A percentile compares a stretch with the other conserved stretches of the same genome.
Evolutionary conservation across 176 grass and related monocot species (phyloP).

Genomic region (Raddia distichophylla): DNA sequence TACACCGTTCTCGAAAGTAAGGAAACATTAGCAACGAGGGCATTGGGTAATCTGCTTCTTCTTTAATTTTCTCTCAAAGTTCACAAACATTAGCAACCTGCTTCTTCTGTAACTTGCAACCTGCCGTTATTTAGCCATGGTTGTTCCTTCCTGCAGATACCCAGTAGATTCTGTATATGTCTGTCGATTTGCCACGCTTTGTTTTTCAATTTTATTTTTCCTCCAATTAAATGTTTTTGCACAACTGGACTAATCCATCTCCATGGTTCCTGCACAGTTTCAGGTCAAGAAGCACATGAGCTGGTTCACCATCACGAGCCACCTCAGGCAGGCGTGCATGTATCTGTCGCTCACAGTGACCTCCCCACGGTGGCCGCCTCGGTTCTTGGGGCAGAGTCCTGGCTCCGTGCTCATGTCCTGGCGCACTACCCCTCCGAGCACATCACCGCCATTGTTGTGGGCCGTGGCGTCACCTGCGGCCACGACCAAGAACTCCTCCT

Average conservation of each 20-base stretch:
- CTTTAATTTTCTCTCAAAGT: background rate
- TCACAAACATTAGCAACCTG: background rate
- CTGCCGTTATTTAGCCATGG: background rate
- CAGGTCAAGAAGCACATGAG: constrained; percentile 60
- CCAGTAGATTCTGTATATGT: background rate
- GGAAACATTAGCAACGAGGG: too few relatives aligned
- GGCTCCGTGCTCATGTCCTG: constrained; percentile 52
- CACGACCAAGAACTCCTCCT: constrained; percentile 12
- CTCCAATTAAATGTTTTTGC: background rate
- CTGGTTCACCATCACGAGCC: constrained; percentile 36
- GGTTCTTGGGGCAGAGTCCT: constrained; percentile 49
- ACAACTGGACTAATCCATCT: background rate
- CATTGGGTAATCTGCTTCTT: too few relatives aligned
- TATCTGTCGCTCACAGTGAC: constrained; percentile 35
- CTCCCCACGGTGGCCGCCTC: constrained; percentile 37
- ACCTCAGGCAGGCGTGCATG: constrained; percentile 24
- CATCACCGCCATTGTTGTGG: constrained; percentile 46
- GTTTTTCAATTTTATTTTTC: background rate
- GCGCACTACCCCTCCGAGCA: constrained; percentile 32
- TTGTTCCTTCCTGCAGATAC: background rate
- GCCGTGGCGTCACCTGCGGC: constrained; percentile 31
- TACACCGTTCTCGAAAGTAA: background rate
- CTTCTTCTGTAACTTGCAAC: background rate
- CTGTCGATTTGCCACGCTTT: background rate
- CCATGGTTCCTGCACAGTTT: constrained; percentile 37